phyloP scores from a whole-genome alignment of 768 basidiomycete species.

The Dentipellis fragilis region DNA sequence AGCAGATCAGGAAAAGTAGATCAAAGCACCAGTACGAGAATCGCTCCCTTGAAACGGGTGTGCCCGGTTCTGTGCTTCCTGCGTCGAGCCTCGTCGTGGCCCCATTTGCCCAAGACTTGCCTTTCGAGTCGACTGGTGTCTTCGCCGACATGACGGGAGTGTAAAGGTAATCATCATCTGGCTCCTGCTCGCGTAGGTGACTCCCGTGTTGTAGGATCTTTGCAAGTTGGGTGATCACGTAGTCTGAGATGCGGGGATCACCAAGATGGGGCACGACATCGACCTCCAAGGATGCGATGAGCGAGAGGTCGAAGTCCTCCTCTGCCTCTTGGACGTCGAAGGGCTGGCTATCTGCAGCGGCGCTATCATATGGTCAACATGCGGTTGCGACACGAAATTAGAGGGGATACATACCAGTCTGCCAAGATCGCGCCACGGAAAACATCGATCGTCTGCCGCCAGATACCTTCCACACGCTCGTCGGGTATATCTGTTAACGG shows the following conservation, averaged over 20 bases:
- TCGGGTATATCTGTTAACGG: conserved; percentile 39
- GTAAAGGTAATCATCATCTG: conserved; percentile 4
- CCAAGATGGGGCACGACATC: conserved; percentile 75
- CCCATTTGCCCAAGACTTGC: background rate
- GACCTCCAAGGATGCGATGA: conserved; percentile 71
- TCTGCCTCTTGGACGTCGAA: conserved; percentile 63
- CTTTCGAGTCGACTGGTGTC: conserved; percentile 4
- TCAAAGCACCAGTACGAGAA: conserved; percentile 95
- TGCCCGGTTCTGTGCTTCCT: conserved; percentile 43
- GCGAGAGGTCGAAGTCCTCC: conserved; percentile 76
- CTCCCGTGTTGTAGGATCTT: conserved; percentile 69
- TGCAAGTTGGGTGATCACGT: conserved; percentile 55
- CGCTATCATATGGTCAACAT: conserved; percentile 28
- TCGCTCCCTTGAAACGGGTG: conserved; percentile 61
- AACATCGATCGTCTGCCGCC: conserved; percentile 75
- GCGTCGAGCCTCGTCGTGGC: background rate
- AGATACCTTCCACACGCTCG: conserved; percentile 70
- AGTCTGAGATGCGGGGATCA: conserved; percentile 56
- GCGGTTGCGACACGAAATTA: background rate
- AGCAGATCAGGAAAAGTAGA: conserved; percentile 73
- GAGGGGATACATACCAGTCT: conserved; percentile 54
- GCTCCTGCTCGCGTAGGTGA: conserved; percentile 26
- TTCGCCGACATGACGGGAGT: conserved; percentile 11
- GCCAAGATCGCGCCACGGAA: conserved; percentile 76
- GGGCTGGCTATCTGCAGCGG: conserved; percentile 43